These are phyloP conservation scores for Alternaria consortialis DNA, from an alignment of 2,329 filamentous ascomycete species.

Conservation along the genomic window DNA sequence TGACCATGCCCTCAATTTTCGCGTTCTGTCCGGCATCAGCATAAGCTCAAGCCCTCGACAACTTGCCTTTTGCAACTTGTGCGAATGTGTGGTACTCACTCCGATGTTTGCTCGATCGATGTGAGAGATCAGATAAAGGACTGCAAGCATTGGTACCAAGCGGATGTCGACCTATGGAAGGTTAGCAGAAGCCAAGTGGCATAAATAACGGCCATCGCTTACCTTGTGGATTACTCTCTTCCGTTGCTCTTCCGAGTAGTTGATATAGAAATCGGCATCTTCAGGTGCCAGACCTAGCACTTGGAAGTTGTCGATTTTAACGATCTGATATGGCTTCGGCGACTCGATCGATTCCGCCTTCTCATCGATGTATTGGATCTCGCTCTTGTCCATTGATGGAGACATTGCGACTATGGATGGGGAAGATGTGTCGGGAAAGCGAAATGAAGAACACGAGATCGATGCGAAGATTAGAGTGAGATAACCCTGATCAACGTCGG, in stretches of 20 bases:
- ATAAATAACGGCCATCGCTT: background rate
- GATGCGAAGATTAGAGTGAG: background rate
- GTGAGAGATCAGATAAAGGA: constrained; percentile 55
- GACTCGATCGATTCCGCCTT: constrained; percentile 28
- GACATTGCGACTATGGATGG: constrained; percentile 18
- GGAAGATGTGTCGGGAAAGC: background rate
- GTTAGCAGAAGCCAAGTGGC: background rate
- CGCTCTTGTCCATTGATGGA: constrained; percentile 28
- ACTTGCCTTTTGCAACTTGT: background rate
- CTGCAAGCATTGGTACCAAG: constrained; percentile 51
- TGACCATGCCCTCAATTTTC: constrained; percentile 68
- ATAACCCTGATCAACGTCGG: background rate
- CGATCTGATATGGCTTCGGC: constrained; percentile 31
- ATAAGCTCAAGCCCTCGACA: background rate
- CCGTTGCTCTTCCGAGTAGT: constrained; percentile 53
- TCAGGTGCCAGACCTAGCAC: constrained; percentile 34
- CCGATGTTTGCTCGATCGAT: constrained; percentile 72
- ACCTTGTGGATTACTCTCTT: constrained; percentile 54
- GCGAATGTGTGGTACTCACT: constrained; percentile 9
- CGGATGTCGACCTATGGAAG: constrained; percentile 31
- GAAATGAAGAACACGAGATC: background rate
- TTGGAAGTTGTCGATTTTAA: constrained; percentile 39
- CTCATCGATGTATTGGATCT: constrained; percentile 36
- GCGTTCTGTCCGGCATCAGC: constrained; percentile 55
- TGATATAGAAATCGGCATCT: constrained; percentile 36